phyloP scores from a whole-genome alignment of 306 rosid species.

The Quercus berberidifolia region DNA sequence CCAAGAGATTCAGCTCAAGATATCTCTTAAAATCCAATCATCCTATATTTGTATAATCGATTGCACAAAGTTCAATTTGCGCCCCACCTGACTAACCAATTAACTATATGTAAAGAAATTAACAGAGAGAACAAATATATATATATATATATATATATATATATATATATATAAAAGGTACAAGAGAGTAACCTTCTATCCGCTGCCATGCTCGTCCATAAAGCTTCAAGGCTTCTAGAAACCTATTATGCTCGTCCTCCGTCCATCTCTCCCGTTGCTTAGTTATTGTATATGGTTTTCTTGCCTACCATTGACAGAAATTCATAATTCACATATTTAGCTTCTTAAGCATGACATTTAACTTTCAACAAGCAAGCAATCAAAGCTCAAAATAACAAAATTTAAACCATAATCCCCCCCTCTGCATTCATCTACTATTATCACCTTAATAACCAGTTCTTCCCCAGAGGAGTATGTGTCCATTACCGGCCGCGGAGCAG shows the following conservation, averaged over 20 bases:
- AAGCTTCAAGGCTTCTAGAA: constrained; percentile 90
- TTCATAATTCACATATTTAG: constrained; percentile 16
- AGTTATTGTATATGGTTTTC: constrained; percentile 95
- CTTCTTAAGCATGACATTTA: background rate
- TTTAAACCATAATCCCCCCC: background rate
- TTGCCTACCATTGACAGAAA: constrained; percentile 47
- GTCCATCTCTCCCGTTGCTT: constrained; percentile 99
- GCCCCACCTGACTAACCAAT: background rate
- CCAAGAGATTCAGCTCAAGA: constrained; percentile 8
- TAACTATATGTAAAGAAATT: constrained; percentile 7
- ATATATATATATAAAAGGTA: background rate
- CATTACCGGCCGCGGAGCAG: constrained; percentile 54
- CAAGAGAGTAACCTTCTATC: constrained; percentile 67
- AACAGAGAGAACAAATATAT: constrained; percentile 1
- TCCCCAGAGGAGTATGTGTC: constrained; percentile 77
- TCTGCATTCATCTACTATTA: constrained; percentile 2
- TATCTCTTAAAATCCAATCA: background rate
- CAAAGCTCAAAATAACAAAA: background rate
- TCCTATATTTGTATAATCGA: background rate
- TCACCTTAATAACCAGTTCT: constrained; percentile 76
- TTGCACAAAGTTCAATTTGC: background rate
- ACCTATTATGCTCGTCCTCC: constrained; percentile 91
- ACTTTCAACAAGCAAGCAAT: constrained; percentile 2
- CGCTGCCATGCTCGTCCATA: constrained; percentile 99
- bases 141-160: background rate